Evolutionary conservation across 495 filamentous ascomycete species (phyloP), one percentile per base, ranked within the genome.

Genomic region (Podospora australis): DNA sequence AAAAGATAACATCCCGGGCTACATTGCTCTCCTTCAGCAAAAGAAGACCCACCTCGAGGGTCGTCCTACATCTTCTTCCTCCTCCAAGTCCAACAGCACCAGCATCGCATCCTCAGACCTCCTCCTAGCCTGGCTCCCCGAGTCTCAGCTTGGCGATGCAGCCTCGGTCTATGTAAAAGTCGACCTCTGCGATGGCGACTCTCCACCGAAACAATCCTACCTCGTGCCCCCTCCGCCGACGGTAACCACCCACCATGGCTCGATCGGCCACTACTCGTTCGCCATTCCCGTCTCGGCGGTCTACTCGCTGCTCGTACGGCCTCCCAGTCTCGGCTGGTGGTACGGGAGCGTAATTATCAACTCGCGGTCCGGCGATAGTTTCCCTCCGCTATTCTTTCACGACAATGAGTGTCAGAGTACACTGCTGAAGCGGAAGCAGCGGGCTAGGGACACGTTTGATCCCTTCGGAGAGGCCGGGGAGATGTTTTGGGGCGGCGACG

Each of bases 401-500:
- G 92, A 98, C 57, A 86, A 78, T 45, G 94, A 98, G 73, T 98
- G 92, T 66, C 86, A 95, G 65, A 90, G 84, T 36, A 98, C 92
- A 5, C 95, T 97, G 29, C 65, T 94, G 41, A 91, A 96, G 68
- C 88, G 90, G 68, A 94, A 90, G 75, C 87, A 82, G 61, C 70
- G 85, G 25, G 81, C 86, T 1, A 77, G 79, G 51, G 87, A 96
- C 17, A 84, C 67, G 34, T 96, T 98, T 56, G 89, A 96, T 57
- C 94, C 92, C 0, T 97, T 96, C 57, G 80, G 82, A 10, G 87
- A 88, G 44, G 78, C 79, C 40, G 89, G 90, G 0, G 78, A 82
- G 62, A 80, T 96, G 64, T 97, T 96, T 53, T 98, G 92, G 92
- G 94, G 92, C 38, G 92, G 94, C 3, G 92, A 98, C 58, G 92